Conservation (phyloP, 495 filamentous ascomycete species). For the Aspergillus ostianus region DNA sequence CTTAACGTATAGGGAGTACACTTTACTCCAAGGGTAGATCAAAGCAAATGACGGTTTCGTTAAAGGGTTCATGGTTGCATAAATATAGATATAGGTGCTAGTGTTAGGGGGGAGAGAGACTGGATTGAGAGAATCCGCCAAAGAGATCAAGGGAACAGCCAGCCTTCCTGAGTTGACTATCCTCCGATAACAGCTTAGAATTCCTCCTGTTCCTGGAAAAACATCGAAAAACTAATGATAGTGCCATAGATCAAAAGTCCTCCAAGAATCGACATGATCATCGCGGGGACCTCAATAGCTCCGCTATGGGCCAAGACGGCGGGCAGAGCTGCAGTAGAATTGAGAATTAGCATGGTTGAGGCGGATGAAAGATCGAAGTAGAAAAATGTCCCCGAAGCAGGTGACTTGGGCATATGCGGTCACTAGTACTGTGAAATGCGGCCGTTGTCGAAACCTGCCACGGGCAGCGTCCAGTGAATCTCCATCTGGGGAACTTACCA, state of each 20-base stretch:
- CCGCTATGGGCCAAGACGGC: slow-evolving; percentile 80
- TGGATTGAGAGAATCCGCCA: neutral
- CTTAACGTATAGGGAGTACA: neutral
- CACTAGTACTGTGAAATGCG: neutral
- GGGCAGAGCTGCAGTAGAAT: slow-evolving; percentile 69
- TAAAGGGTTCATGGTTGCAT: slow-evolving; percentile 9
- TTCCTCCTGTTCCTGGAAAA: slow-evolving; percentile 95
- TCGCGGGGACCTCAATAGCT: slow-evolving; percentile 77
- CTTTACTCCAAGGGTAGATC: slow-evolving; percentile 3
- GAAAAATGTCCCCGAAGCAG: neutral
- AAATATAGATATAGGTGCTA: slow-evolving; percentile 1
- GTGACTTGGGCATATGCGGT: neutral
- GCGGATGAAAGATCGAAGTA: neutral
- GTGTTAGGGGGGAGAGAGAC: neutral
- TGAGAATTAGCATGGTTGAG: slow-evolving; percentile 21
- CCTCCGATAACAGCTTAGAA: slow-evolving; percentile 46
- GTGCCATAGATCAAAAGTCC: slow-evolving; percentile 95
- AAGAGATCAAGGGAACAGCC: neutral
- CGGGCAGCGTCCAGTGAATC: too few relatives aligned
- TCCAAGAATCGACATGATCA: slow-evolving; percentile 92
- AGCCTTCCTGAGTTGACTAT: neutral
- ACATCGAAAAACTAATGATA: slow-evolving; percentile 95
- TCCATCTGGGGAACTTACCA: slow-evolving; percentile 57
- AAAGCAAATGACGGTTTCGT: slow-evolving; percentile 15
- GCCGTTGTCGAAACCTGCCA: too few relatives aligned